These are phyloP conservation scores for Bruguiera hainesii DNA, from an alignment of 441 rosid genomes.

Conservation along the genomic window DNA sequence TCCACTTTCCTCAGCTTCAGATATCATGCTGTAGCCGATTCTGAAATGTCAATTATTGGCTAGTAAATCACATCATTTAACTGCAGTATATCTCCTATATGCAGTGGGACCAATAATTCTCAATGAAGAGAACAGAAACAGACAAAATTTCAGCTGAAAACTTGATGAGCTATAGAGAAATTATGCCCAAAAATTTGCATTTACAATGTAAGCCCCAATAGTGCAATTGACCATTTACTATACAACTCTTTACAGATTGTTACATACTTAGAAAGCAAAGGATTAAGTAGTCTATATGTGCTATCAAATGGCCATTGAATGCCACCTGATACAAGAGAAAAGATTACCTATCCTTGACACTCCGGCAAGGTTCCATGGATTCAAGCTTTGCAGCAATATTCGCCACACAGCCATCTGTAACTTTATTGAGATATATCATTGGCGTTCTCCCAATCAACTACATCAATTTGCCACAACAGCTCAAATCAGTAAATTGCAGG, in stretches of 20 bases:
- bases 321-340: conserved; percentile 2
- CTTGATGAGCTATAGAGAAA: conserved; percentile 8
- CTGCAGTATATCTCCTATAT: background rate
- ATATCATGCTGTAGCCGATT: conserved; percentile 78
- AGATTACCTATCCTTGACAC: conserved; percentile 83
- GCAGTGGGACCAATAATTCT: background rate
- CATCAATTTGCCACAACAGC: conserved; percentile 34
- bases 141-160: no score
- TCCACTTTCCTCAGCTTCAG: conserved; percentile 83
- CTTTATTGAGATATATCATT: conserved; percentile 87
- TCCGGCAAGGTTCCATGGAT: conserved; percentile 93
- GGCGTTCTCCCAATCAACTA: conserved; percentile 94
- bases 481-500: conserved; percentile 22
- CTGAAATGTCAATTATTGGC: conserved; percentile 35
- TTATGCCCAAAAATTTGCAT: conserved; percentile 1
- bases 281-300: background rate
- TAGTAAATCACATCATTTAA: conserved; percentile 13
- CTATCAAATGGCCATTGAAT: background rate
- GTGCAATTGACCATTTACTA: background rate
- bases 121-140: no score
- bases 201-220: background rate
- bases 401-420: conserved; percentile 70
- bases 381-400: conserved; percentile 90
- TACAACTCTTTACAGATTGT: background rate
- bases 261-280: background rate